Base-by-base conservation (phyloP, 2,329 filamentous ascomycete genomes). In the Achaetomium macrosporum region DNA sequence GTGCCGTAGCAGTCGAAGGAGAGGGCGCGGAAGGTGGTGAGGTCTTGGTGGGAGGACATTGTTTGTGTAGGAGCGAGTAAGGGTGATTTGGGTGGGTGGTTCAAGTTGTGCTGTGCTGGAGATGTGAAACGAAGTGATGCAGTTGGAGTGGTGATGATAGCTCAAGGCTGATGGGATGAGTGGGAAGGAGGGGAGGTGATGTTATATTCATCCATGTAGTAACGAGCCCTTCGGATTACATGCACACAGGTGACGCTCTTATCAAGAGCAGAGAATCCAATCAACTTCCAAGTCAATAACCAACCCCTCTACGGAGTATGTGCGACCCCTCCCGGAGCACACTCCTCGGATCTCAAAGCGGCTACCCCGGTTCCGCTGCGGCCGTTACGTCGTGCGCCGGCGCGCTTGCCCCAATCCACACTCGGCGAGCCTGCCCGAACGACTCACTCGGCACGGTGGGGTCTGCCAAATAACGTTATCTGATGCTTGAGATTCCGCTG, bases 1-100 rank as follows among this genome's bases (percentile, higher is more conserved):
- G 88, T 92, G 66, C 87, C 87, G 67, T 88, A 91, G 72, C 87
- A 83, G 69, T 92, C 87, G 69, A 91, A 90, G 62, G 82, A 83
- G 46, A 89, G 78, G 54, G 70, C 65, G 15, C 61, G 60, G 56
- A 65, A 73, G 43, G 54, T 42, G 16, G 59, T 63, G 11, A 66
- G 61, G 56, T 61, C 55, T 11, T 55, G 56, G 33, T 40, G 36
- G 47, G 44, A 13, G 16, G 53, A 1, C 39, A 43, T 49, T n/a
- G 40, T 13, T 43, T 45, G 12, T 41, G 17, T 9, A 16, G 39
- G 46, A 13, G 35, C 3, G 35, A n/a, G 15, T 13, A 13, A 16
- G 8, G 35, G 15, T 43, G 17, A 8, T 33, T 16, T 45, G 35
- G 1, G 25, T 19, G 31, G 42, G 20, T 20, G 33, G 41, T 11